phyloP scores from a whole-genome alignment of 768 basidiomycete genomes.

The Leccinellum albellum region DNA sequence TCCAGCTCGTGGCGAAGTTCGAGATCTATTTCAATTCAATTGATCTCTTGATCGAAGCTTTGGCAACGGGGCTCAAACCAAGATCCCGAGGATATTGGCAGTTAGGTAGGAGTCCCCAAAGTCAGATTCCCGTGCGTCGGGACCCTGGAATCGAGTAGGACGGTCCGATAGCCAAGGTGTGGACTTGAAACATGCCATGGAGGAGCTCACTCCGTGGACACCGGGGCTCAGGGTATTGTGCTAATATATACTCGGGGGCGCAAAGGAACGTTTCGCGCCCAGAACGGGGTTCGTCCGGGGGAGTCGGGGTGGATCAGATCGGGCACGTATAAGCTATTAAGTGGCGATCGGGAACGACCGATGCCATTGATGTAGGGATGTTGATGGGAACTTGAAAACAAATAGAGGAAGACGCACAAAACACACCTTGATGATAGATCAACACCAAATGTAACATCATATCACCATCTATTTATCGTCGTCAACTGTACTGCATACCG shows the following conservation, averaged over 20 bases:
- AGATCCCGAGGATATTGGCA: not conserved
- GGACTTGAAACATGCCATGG: not conserved
- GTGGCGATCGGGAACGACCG: not conserved
- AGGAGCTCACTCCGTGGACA: not conserved
- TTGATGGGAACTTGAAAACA: not conserved
- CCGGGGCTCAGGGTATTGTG: not conserved
- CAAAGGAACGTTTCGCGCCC: not conserved
- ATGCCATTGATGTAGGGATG: not conserved
- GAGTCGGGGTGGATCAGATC: not conserved
- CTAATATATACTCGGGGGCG: not conserved
- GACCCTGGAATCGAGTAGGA: not conserved
- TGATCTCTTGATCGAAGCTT: not conserved
- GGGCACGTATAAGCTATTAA: not conserved
- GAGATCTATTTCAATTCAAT: not conserved
- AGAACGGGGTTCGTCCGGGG: not conserved
- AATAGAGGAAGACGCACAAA: not conserved
- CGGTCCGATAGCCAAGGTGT: not conserved
- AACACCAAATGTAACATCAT: not conserved
- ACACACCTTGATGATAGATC: not conserved
- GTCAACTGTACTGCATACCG: not conserved
- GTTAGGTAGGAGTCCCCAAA: not conserved
- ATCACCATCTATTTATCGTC: not conserved
- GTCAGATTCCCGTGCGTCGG: not conserved
- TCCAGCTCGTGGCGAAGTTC: not conserved
- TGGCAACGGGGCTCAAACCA: not conserved